A percentile compares a stretch with the other conserved stretches of the same genome.
These are phyloP conservation scores for Hippophae tibetana DNA, from an alignment of 306 rosid genomes.

Conservation along the genomic window DNA sequence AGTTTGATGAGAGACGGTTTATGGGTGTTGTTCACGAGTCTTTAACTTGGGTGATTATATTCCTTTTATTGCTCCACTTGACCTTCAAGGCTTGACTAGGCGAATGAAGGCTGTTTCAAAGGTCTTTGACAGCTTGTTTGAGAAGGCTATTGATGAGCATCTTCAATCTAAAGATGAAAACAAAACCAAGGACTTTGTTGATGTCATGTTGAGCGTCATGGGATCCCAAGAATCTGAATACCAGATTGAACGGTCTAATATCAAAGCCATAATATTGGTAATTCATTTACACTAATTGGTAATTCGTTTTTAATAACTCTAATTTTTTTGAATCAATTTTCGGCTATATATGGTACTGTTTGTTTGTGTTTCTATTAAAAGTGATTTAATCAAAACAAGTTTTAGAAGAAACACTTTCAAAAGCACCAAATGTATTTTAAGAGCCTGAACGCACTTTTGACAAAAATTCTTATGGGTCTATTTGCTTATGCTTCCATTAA, in stretches of 20 bases:
- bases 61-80: slow-evolving; percentile 20
- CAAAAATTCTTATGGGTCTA: too few relatives aligned
- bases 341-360: background rate
- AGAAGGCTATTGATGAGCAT: slow-evolving; percentile 22
- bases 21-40: slow-evolving; percentile 10
- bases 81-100: slow-evolving; percentile 17
- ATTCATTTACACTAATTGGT: background rate
- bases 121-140: slow-evolving; percentile 17
- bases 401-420: too few relatives aligned
- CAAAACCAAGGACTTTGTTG: slow-evolving; percentile 19
- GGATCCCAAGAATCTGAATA: slow-evolving; percentile 16
- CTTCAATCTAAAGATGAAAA: slow-evolving; percentile 2
- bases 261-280: slow-evolving; percentile 26
- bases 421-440: too few relatives aligned
- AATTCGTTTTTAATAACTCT: background rate
- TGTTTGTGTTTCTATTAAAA: too few relatives aligned
- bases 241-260: slow-evolving; percentile 7
- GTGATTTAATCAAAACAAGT: too few relatives aligned
- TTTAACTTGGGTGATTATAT: slow-evolving; percentile 21
- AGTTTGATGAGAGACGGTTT: slow-evolving; percentile 19
- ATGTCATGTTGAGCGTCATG: slow-evolving; percentile 19
- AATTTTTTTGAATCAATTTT: background rate
- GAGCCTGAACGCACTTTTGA: too few relatives aligned
- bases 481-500: too few relatives aligned
- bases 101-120: slow-evolving; percentile 12